phyloP scores from a whole-genome alignment of 2,329 filamentous ascomycete species.

The Botryotinia calthae region DNA sequence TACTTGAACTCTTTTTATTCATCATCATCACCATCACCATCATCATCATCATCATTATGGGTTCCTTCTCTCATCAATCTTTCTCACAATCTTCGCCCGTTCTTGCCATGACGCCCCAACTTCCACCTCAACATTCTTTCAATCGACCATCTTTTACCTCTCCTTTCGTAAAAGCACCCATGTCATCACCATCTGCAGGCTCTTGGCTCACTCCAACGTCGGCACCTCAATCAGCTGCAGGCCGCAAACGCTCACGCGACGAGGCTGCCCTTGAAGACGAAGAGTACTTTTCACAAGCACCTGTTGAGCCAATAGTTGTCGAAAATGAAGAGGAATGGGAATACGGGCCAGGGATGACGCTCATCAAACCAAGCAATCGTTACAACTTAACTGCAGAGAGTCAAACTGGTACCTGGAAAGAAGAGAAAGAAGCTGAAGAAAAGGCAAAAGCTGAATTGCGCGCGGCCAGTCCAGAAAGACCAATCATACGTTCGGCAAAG shows the following conservation, averaged over 20 bases:
- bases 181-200: constrained; percentile 28
- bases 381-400: constrained; percentile 61
- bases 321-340: constrained; percentile 64
- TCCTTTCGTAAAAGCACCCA: constrained; percentile 30
- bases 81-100: constrained; percentile 34
- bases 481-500: constrained; percentile 62
- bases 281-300: constrained; percentile 43
- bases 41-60: constrained; percentile 25
- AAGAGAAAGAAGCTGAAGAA: constrained; percentile 56
- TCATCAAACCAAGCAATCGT: constrained; percentile 60
- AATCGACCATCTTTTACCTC: constrained; percentile 30
- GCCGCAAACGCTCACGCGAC: constrained; percentile 74
- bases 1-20: constrained; percentile 13
- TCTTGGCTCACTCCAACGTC: constrained; percentile 31
- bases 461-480: constrained; percentile 48
- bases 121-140: constrained; percentile 33
- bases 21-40: neutral
- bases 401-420: constrained; percentile 71
- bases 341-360: constrained; percentile 70
- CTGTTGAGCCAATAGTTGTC: constrained; percentile 38
- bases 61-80: constrained; percentile 33
- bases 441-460: constrained; percentile 48
- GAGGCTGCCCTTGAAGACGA: constrained; percentile 63
- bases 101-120: constrained; percentile 34
- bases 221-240: constrained; percentile 45